Base-by-base conservation (phyloP, 2,329 filamentous ascomycete genomes). In the Colletotrichum tropicale region DNA sequence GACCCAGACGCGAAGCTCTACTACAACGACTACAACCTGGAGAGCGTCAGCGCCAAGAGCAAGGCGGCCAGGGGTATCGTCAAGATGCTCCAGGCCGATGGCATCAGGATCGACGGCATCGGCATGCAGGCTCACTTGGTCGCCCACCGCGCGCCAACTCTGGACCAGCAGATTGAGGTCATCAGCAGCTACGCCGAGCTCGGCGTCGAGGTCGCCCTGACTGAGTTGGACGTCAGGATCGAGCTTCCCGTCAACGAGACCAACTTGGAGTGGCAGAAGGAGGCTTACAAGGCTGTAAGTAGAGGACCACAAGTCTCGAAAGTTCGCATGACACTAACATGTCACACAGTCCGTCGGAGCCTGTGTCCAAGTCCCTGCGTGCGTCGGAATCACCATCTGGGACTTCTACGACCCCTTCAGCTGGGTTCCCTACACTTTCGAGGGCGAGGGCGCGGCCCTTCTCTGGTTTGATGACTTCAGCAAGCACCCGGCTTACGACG, bases 101-200 rank as follows among this genome's bases (percentile, higher is more conserved):
- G 89, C 16, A 86, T 88, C n/a, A 88, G 88, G 72, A 91, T 93
- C 77, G 89, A 93, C 77, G 91, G 92, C 69, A 87, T 93, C 7
- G 92, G 92, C 16, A 85, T 93, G 78, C 91, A 94, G 80, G 88
- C 85, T 8, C 92, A 94, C 81, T 88, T 93, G 67, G 89, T 90
- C 71, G 89, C 90, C 9, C 89, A 90, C 78, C 79, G 81, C n/a
- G 87, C 89, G 2, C 80, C 34, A 80, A 87, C 62, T 78, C 85
- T 78, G 77, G 83, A 68, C 75, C 84, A 79, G 60, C 78, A 79
- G 70, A 82, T 84, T 24, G 80, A 83, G 3, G 86, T 86, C 61
- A 87, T 90, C 67, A 76, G 84, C 55, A 80, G 83, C 12, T 91
- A 88, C 81, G 83, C 82, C 5, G 82, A 80, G 4, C 81, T 87